phyloP scores from a whole-genome alignment of 306 rosid genomes.

The Vicia faba region DNA sequence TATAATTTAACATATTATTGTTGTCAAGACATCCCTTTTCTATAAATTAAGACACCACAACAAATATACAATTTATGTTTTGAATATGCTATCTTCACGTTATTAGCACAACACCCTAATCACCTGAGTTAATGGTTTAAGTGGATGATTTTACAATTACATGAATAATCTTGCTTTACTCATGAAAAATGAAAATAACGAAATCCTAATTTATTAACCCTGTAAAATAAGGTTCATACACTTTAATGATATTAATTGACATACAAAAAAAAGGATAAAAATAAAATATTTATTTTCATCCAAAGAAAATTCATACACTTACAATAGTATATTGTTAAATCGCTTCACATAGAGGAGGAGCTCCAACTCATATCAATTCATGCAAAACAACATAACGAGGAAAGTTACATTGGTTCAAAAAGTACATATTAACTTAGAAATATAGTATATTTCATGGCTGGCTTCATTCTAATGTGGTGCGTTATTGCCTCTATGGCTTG shows the following conservation, averaged over 20 bases:
- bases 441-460: conserved; percentile 28
- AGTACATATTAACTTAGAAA: not conserved
- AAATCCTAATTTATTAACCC: no score
- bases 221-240: no score
- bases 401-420: conserved; percentile 3
- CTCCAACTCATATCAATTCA: not conserved
- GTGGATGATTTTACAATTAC: no score
- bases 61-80: no score
- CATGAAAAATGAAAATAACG: no score
- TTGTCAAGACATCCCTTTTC: no score
- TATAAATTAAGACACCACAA: no score
- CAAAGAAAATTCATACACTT: not conserved
- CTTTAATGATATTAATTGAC: no score
- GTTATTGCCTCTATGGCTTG: conserved; percentile 40
- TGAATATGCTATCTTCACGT: conserved; percentile 53
- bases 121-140: conserved; percentile 49
- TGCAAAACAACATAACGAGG: not conserved
- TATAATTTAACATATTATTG: no score
- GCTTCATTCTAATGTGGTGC: conserved; percentile 20
- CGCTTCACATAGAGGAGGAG: not conserved
- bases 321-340: not conserved
- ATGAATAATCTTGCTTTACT: no score
- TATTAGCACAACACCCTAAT: conserved; percentile 58
- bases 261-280: not conserved
- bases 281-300: not conserved